A percentile compares a stretch with the other conserved stretches of the same genome.
These are phyloP conservation scores for Celoporthe dispersa DNA, from an alignment of 2,329 filamentous ascomycete species.

Conservation along the genomic window DNA sequence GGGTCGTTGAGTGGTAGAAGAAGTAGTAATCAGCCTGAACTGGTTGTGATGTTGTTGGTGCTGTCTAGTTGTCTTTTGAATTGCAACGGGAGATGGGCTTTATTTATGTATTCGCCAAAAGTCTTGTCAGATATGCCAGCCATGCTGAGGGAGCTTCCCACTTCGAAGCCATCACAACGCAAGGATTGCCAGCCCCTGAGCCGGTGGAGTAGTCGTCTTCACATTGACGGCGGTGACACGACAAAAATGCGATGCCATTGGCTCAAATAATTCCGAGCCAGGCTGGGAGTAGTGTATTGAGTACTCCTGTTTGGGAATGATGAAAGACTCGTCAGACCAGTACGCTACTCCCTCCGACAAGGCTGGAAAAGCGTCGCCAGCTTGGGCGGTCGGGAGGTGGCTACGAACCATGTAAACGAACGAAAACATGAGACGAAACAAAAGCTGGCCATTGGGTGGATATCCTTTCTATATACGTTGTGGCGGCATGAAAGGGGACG, in stretches of 20 bases:
- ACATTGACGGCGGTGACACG: background rate
- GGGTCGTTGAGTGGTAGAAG: background rate
- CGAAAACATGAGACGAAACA: slow-evolving; percentile 8
- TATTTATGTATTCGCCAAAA: slow-evolving; percentile 6
- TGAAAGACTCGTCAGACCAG: background rate
- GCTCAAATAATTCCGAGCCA: background rate
- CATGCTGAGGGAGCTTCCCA: background rate
- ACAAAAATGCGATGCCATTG: background rate
- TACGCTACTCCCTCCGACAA: background rate
- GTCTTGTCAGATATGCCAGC: background rate
- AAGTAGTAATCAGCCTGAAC: background rate
- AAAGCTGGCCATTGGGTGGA: background rate
- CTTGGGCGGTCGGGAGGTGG: background rate
- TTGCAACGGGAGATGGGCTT: background rate
- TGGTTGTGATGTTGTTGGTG: slow-evolving; percentile 7
- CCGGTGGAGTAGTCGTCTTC: background rate
- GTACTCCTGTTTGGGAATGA: slow-evolving; percentile 1
- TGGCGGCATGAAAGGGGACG: background rate
- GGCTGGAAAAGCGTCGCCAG: background rate
- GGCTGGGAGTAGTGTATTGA: background rate
- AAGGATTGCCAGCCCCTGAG: background rate
- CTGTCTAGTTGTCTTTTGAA: too few relatives aligned
- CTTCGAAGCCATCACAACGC: slow-evolving; percentile 8
- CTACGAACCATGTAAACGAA: background rate
- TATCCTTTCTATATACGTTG: background rate